Conservation (phyloP, 169 alveolate genomes). For the Cryptosporidium parvum region DNA sequence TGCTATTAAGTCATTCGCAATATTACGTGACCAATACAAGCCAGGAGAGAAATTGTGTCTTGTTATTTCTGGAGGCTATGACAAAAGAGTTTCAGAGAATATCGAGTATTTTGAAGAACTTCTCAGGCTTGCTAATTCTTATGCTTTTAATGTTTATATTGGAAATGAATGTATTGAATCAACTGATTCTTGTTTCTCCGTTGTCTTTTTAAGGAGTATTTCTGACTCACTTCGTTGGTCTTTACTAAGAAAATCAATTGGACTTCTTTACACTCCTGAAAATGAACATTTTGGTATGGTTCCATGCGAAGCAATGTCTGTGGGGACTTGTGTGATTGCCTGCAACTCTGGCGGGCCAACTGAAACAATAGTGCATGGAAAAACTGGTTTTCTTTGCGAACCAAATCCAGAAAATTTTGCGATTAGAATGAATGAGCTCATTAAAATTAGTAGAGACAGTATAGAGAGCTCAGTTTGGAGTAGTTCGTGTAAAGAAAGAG, state of each 20-base stretch:
- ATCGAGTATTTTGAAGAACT: slow-evolving; percentile 85
- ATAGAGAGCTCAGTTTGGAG: slow-evolving; percentile 67
- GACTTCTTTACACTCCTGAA: slow-evolving; percentile 93
- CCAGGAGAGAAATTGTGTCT: slow-evolving; percentile 76
- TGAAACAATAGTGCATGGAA: slow-evolving; percentile 88
- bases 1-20: slow-evolving; percentile 87
- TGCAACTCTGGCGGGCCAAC: slow-evolving; percentile 94
- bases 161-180: slow-evolving; percentile 38
- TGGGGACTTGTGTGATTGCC: slow-evolving; percentile 91
- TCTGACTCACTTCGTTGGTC: slow-evolving; percentile 83
- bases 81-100: slow-evolving; percentile 88
- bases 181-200: slow-evolving; percentile 74
- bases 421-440: slow-evolving; percentile 81
- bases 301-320: slow-evolving; percentile 93
- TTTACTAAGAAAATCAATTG: slow-evolving; percentile 85
- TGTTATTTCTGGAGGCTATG: slow-evolving; percentile 94
- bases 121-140: slow-evolving; percentile 46
- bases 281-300: slow-evolving; percentile 97
- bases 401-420: slow-evolving; percentile 86
- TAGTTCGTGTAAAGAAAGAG: slow-evolving; percentile 47
- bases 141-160: slow-evolving; percentile 63
- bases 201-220: slow-evolving; percentile 87
- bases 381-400: slow-evolving; percentile 88
- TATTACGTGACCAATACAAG: slow-evolving; percentile 76
- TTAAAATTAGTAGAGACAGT: slow-evolving; percentile 65